A percentile compares a stretch with the other conserved stretches of the same genome.
These are phyloP conservation scores for Hibiscus trionum DNA, from an alignment of 345 rosid species.

Conservation along the genomic window DNA sequence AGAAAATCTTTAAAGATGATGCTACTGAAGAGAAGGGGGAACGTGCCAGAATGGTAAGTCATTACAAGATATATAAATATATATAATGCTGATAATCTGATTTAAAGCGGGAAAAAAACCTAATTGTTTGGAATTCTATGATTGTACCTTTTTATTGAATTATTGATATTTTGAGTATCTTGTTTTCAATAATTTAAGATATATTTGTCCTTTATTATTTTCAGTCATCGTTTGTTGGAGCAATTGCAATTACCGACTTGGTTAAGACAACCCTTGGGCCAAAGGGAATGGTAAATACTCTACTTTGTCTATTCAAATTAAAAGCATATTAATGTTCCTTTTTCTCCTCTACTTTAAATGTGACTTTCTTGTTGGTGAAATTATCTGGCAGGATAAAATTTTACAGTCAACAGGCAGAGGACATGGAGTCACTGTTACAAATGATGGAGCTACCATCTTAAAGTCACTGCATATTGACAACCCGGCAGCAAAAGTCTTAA, in stretches of 20 bases:
- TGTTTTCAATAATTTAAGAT: not conserved
- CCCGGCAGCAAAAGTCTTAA: constrained; percentile 93
- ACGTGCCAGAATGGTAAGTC: constrained; percentile 86
- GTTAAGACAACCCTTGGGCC: constrained; percentile 96
- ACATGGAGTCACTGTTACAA: constrained; percentile 70
- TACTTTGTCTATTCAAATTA: not conserved
- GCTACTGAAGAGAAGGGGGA: constrained; percentile 95
- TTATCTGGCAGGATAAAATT: constrained; percentile 49
- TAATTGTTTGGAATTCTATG: constrained; percentile 3
- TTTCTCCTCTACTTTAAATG: not conserved
- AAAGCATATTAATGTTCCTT: not conserved
- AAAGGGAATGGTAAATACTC: constrained; percentile 77
- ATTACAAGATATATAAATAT: not conserved
- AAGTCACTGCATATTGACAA: constrained; percentile 93
- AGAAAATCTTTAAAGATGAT: constrained; percentile 75
- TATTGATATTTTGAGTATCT: not conserved
- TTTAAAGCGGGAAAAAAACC: not conserved
- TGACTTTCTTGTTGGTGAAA: constrained; percentile 15
- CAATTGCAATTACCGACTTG: constrained; percentile 86
- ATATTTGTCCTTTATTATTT: not conserved
- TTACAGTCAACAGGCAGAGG: constrained; percentile 38
- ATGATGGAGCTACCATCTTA: constrained; percentile 95
- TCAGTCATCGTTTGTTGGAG: constrained; percentile 93
- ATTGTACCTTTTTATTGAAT: not conserved
- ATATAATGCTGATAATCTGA: not conserved